Percentiles rank a stretch among this genome's conserved stretches.
phyloP scores from a whole-genome alignment of 305 asterid species.

The Solanum hybrid region DNA sequence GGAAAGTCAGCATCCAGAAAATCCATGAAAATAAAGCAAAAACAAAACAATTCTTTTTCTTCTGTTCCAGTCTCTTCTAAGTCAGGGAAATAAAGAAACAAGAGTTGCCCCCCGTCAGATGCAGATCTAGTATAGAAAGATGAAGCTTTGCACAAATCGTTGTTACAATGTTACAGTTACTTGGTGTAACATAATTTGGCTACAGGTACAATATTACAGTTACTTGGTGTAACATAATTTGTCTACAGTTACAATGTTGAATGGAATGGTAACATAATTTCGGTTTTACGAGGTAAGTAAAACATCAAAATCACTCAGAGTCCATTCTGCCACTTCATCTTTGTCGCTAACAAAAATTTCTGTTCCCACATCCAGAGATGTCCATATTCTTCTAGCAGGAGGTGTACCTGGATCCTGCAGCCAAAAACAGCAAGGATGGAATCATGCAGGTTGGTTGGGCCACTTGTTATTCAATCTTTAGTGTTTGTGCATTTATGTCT shows the following conservation, averaged over 20 bases:
- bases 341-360: slow-evolving; percentile 68
- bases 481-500: neutral
- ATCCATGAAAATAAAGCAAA: neutral
- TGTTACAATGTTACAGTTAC: neutral
- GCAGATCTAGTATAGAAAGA: neutral
- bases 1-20: neutral
- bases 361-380: slow-evolving; percentile 71
- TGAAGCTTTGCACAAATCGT: neutral
- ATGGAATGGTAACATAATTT: neutral
- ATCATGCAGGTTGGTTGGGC: neutral
- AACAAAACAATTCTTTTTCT: neutral
- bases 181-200: neutral
- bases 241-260: neutral
- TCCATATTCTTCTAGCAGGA: slow-evolving; percentile 71
- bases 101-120: neutral
- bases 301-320: slow-evolving; percentile 61
- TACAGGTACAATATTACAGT: neutral
- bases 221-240: neutral
- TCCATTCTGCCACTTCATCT: slow-evolving; percentile 73
- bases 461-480: neutral
- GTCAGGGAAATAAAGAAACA: neutral
- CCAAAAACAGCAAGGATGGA: neutral
- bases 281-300: slow-evolving; percentile 25
- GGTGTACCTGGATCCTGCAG: slow-evolving; percentile 55
- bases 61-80: neutral